phyloP scores from a whole-genome alignment of 129 eudicot genomes.

The Heracleum sosnowskyi region DNA sequence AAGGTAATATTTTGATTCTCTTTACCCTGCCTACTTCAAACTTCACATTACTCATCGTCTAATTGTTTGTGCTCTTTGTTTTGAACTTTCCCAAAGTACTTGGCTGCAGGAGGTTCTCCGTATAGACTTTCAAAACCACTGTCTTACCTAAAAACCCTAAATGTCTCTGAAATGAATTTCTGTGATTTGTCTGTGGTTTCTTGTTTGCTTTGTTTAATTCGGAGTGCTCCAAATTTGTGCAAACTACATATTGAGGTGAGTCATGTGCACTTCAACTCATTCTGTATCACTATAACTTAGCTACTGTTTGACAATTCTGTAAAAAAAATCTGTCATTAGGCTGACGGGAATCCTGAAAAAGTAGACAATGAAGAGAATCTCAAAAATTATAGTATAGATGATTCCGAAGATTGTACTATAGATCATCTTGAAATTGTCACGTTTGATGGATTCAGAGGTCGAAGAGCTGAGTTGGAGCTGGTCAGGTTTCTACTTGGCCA shows the following conservation, averaged over 20 bases:
- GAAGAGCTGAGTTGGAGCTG: not conserved
- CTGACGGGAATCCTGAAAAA: not conserved
- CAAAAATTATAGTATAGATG: not conserved
- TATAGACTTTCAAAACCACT: not conserved
- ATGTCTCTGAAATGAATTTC: not conserved
- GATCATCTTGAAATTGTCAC: not conserved
- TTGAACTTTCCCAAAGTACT: not conserved
- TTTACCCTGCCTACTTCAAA: not conserved
- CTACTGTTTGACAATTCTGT: not conserved
- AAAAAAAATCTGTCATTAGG: not conserved
- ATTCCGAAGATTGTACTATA: not conserved
- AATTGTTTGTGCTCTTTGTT: not conserved
- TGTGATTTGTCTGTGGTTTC: not conserved
- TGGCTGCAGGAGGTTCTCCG: not conserved
- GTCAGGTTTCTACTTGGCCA: not conserved
- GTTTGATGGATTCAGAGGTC: too few species aligned
- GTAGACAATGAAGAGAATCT: not conserved
- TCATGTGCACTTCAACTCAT: not conserved
- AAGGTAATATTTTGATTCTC: not conserved
- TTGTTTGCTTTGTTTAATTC: not conserved
- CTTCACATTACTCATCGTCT: not conserved
- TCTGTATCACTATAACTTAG: not conserved
- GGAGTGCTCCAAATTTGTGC: not conserved
- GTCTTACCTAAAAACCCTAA: not conserved
- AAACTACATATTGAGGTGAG: not conserved